phyloP scores from a whole-genome alignment of 2,329 filamentous ascomycete genomes.

The Alternaria triticina region DNA sequence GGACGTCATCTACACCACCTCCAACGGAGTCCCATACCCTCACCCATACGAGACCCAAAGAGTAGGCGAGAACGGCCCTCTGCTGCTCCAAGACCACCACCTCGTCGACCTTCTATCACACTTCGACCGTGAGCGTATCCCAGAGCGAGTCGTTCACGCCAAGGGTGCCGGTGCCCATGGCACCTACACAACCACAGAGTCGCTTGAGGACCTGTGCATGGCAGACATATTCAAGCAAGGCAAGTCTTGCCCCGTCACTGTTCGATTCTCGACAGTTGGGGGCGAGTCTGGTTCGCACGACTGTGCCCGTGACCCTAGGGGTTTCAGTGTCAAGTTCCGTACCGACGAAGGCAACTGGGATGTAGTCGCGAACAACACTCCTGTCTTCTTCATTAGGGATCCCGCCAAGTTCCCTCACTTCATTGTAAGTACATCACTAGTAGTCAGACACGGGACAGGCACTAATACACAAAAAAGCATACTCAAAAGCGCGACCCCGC shows the following conservation, averaged over 20 bases:
- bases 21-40: conserved; percentile 63
- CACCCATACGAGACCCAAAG: conserved; percentile 66
- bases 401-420: conserved; percentile 71
- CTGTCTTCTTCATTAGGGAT: conserved; percentile 77
- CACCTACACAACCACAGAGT: conserved; percentile 55
- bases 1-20: conserved; percentile 61
- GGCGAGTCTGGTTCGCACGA: conserved; percentile 76
- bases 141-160: conserved; percentile 59
- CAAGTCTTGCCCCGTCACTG: conserved; percentile 71
- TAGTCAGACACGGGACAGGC: neutral
- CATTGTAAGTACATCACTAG: conserved; percentile 49
- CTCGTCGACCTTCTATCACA: conserved; percentile 58
- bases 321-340: conserved; percentile 75
- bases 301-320: conserved; percentile 73
- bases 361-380: conserved; percentile 75
- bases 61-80: conserved; percentile 63
- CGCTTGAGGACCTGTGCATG: conserved; percentile 54
- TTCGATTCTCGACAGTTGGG: conserved; percentile 77
- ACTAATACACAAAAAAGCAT: conserved; percentile 47
- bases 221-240: conserved; percentile 63
- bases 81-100: conserved; percentile 62
- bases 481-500: conserved; percentile 77
- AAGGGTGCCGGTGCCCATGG: conserved; percentile 59
- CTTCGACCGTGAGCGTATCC: conserved; percentile 59
- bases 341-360: conserved; percentile 79